Base-by-base conservation (phyloP, 805 yeast species). In the Zygoascus flipseniorum region DNA sequence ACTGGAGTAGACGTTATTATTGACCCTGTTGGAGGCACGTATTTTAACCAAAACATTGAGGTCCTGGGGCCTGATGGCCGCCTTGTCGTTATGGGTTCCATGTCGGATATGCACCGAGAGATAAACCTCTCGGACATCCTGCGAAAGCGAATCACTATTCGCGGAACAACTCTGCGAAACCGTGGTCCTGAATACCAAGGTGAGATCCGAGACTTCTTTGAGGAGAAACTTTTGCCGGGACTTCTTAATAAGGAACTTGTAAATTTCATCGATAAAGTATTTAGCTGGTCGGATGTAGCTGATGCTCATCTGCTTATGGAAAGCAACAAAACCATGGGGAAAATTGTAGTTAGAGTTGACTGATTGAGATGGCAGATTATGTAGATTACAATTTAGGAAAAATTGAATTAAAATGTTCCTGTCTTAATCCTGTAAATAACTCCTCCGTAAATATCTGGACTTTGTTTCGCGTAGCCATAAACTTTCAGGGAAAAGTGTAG, bases 131-230 rank as follows among this genome's bases (percentile, higher is more conserved):
- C 62, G 1, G 35, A 44, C 23, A 45, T 69, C 16, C 47, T 64
- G 16, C 53, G 55, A 52, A 69, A 65, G 51, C 54, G 69, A 4
- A 50, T 65, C 19, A 43, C 57, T 1, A 31, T 70, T 10, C 58
- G 56, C 19, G 70, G 71, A 11, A 59, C 68, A 11, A 65, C 69
- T 5, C 48, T 69, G 37, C 59, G 73, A 20, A 47, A 65, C 0
- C 59, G 67, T 10, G 23, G 58, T 8, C 56, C 61, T 1, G 58
- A 52, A 16, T 62, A 64, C 48, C 66, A 65, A 54, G 18, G 52
- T 23, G 48, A 53, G 26, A 55, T 67, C 20, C 49, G 63, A 14
- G 63, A 60, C 19, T 58, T 55, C 31, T 41, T 70, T 31, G 61
- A 44, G n/a, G 56, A 59, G 43, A 61, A 58, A 26, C 54, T 62